phyloP scores from a whole-genome alignment of 768 basidiomycete genomes.

The Sporobolomyces phaffii region DNA sequence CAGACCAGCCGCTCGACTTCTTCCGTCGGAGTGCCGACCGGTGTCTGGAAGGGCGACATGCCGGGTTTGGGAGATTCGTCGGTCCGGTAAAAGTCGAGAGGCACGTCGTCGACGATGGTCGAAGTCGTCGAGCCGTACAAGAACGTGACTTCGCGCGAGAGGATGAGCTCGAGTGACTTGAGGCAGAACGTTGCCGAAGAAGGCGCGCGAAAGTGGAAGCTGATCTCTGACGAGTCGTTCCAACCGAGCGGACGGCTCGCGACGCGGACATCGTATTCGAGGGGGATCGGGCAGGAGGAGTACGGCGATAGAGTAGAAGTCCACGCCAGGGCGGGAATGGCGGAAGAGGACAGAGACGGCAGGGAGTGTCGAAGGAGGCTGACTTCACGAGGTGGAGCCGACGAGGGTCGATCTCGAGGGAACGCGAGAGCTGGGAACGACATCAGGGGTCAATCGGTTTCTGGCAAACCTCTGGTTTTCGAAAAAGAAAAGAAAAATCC shows the following conservation, averaged over 20 bases:
- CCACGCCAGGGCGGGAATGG: neutral
- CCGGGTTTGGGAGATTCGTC: conserved; percentile 2
- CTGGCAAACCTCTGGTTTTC: too few species aligned
- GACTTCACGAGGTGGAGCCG: conserved; percentile 7
- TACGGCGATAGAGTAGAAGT: neutral
- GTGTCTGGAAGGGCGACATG: neutral
- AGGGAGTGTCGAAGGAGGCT: conserved; percentile 3
- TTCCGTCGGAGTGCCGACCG: neutral
- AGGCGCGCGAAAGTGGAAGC: neutral
- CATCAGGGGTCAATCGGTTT: too few species aligned
- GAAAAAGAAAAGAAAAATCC: neutral
- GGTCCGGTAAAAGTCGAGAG: neutral
- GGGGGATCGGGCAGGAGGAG: neutral
- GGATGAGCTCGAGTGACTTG: conserved; percentile 8
- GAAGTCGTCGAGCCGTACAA: neutral
- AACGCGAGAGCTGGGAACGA: neutral
- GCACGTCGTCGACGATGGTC: neutral
- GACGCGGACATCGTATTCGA: conserved; percentile 18
- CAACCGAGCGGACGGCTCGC: conserved; percentile 3
- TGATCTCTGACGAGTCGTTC: conserved; percentile 5
- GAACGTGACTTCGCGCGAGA: neutral
- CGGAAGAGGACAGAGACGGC: neutral
- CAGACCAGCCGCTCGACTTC: neutral
- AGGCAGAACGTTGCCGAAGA: neutral
- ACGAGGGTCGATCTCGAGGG: neutral